phyloP scores from a whole-genome alignment of 805 yeast genomes.

The Hermanozyma aechmeae region DNA sequence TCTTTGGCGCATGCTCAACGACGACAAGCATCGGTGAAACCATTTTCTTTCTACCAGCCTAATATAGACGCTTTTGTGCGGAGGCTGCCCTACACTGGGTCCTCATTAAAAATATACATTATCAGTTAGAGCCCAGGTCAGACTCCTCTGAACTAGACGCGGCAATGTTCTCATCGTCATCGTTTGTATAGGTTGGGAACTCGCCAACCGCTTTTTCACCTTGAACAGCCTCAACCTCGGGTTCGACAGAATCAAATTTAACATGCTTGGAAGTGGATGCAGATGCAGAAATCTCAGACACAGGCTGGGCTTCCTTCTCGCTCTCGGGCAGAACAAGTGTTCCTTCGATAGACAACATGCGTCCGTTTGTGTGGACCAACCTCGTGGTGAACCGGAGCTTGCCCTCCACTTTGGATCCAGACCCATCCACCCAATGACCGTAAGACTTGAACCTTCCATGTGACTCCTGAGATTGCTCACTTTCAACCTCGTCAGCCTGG shows the following conservation, averaged over 20 bases:
- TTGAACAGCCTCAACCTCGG: too few relatives aligned
- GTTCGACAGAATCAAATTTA: too few relatives aligned
- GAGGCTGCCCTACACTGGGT: too few relatives aligned
- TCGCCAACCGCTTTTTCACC: too few relatives aligned
- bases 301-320: slow-evolving; percentile 48
- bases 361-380: slow-evolving; percentile 66
- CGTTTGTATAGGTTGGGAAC: too few relatives aligned
- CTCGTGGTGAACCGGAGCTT: slow-evolving; percentile 70
- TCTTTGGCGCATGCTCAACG: slow-evolving; percentile 37
- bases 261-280: too few relatives aligned
- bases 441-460: slow-evolving; percentile 39
- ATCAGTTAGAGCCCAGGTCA: too few relatives aligned
- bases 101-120: too few relatives aligned
- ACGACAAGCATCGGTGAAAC: slow-evolving; percentile 21
- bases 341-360: slow-evolving; percentile 83
- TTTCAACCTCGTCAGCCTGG: slow-evolving; percentile 51
- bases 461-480: slow-evolving; percentile 11
- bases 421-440: slow-evolving; percentile 83
- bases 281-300: slow-evolving; percentile 14
- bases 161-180: too few relatives aligned
- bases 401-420: slow-evolving; percentile 71
- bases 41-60: too few relatives aligned
- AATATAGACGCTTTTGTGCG: too few relatives aligned
- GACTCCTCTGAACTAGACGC: too few relatives aligned
- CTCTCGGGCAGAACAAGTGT: slow-evolving; percentile 56